Conservation (phyloP, 305 asterid genomes). For the Fraxinus floribunda region DNA sequence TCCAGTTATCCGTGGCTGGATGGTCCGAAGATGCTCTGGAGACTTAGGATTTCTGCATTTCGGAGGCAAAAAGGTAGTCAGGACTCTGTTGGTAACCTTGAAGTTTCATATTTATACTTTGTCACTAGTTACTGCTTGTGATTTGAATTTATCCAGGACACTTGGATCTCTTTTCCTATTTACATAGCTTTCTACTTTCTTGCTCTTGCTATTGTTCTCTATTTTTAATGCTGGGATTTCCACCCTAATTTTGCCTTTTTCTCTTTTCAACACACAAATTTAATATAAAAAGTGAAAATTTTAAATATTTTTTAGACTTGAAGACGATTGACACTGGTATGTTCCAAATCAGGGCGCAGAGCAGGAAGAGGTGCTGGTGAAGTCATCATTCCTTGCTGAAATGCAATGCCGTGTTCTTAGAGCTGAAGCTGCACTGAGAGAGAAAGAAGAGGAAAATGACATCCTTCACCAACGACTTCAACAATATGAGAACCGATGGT, state of each 20-base stretch:
- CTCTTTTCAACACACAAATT: neutral
- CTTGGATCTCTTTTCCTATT: neutral
- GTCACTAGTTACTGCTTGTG: neutral
- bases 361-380: slow-evolving; percentile 75
- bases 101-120: neutral
- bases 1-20: slow-evolving; percentile 89
- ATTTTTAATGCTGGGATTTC: neutral
- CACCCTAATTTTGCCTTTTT: neutral
- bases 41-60: slow-evolving; percentile 75
- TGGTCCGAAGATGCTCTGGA: slow-evolving; percentile 87
- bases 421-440: slow-evolving; percentile 83
- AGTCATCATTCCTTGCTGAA: slow-evolving; percentile 80
- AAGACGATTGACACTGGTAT: neutral
- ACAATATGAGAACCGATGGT: slow-evolving; percentile 94
- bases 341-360: slow-evolving; percentile 56
- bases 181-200: neutral
- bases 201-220: neutral
- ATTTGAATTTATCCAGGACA: neutral
- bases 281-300: neutral
- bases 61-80: slow-evolving; percentile 73
- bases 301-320: neutral
- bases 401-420: slow-evolving; percentile 85
- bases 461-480: slow-evolving; percentile 85
- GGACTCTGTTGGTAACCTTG: neutral
- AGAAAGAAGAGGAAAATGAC: slow-evolving; percentile 89